Conservation (phyloP, 169 alveolate genomes). For the Theileria parva region DNA sequence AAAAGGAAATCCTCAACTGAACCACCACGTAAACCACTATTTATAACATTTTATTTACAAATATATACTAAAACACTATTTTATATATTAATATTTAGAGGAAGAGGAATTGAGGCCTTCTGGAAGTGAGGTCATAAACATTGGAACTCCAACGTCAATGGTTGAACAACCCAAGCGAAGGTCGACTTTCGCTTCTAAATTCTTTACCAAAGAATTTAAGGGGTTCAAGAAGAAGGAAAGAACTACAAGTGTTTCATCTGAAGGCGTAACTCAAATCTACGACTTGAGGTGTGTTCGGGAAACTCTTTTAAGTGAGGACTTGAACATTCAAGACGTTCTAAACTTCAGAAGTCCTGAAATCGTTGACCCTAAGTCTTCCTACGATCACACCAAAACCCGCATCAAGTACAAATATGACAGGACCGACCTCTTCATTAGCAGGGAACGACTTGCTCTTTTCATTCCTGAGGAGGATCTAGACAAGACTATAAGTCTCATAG, state of each 20-base stretch:
- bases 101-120: conserved; percentile 3
- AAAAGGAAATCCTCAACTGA: neutral
- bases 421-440: conserved; percentile 23
- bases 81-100: neutral
- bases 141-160: neutral
- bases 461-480: conserved; percentile 71
- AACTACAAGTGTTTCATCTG: neutral
- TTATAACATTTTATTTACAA: neutral
- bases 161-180: neutral
- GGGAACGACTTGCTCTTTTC: conserved; percentile 50
- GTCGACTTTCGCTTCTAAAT: neutral
- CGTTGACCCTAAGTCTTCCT: neutral
- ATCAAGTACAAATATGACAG: conserved; percentile 20
- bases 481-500: conserved; percentile 73
- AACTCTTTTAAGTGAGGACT: conserved; percentile 1
- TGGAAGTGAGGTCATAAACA: neutral
- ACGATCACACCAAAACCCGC: neutral
- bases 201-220: neutral
- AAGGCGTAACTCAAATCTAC: conserved; percentile 1
- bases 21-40: neutral
- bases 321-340: conserved; percentile 13
- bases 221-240: neutral
- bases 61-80: too few relatives aligned
- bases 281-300: conserved; percentile 1
- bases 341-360: conserved; percentile 22